These are phyloP conservation scores for Penicillium nucicola DNA, from an alignment of 495 filamentous ascomycete genomes.

Conservation along the genomic window DNA sequence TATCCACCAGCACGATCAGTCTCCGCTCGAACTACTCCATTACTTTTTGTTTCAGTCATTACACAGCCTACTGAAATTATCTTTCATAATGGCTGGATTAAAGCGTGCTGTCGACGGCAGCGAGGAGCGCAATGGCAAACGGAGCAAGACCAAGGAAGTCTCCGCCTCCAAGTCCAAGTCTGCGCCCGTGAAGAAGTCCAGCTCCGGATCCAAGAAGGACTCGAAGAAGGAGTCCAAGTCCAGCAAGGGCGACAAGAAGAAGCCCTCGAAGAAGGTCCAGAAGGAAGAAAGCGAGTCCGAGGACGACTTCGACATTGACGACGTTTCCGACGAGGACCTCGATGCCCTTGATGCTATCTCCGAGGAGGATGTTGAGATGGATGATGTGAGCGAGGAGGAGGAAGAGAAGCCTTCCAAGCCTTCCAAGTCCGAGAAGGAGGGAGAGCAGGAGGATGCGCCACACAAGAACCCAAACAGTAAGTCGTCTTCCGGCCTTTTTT, in stretches of 20 bases:
- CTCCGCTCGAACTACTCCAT: constrained; percentile 17
- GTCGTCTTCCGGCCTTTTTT: constrained; percentile 6
- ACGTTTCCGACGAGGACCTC: constrained; percentile 37
- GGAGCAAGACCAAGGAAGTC: constrained; percentile 41
- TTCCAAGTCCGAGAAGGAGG: constrained; percentile 13
- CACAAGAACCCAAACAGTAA: constrained; percentile 29
- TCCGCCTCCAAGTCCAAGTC: constrained; percentile 33
- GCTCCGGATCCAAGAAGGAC: constrained; percentile 22
- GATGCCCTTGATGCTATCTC: constrained; percentile 26
- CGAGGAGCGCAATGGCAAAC: constrained; percentile 48
- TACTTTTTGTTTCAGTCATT: constrained; percentile 5
- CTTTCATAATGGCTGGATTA: constrained; percentile 38
- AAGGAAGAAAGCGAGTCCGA: constrained; percentile 34
- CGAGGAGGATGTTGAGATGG: constrained; percentile 37
- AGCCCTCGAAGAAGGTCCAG: constrained; percentile 30
- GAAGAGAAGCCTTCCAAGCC: constrained; percentile 19
- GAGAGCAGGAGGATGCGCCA: constrained; percentile 6
- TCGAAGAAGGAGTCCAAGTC: constrained; percentile 25
- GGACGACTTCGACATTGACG: constrained; percentile 44
- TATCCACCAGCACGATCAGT: constrained; percentile 26
- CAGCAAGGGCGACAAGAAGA: constrained; percentile 34
- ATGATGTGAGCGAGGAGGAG: constrained; percentile 26
- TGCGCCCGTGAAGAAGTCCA: constrained; percentile 31
- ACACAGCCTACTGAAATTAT: background rate
- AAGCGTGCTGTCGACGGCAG: constrained; percentile 42